These are phyloP conservation scores for Ogataea hybrid DNA, from an alignment of 1,139 yeast genomes.

Conservation along the genomic window DNA sequence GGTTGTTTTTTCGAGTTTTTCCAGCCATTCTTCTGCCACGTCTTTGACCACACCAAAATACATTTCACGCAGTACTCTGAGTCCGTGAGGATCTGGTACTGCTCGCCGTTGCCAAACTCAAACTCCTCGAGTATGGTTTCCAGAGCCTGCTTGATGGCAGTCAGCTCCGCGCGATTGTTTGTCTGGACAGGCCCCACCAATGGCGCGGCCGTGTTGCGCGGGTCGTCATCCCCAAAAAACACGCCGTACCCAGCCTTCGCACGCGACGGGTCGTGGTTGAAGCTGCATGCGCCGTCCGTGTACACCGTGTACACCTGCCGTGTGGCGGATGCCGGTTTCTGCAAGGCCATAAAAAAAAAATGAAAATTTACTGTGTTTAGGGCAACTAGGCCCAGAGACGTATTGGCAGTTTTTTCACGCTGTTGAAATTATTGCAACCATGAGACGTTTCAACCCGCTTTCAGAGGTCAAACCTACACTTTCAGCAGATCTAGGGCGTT, in stretches of 20 bases:
- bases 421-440: no score
- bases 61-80: constrained; percentile 54
- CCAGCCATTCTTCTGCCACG: constrained; percentile 42
- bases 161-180: constrained; percentile 78
- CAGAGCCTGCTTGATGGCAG: constrained; percentile 62
- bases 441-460: no score
- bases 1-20: constrained; percentile 40
- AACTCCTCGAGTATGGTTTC: constrained; percentile 33
- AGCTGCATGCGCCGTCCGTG: constrained; percentile 67
- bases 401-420: no score
- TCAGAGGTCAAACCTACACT: no score
- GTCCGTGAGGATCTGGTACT: constrained; percentile 43
- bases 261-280: constrained; percentile 17
- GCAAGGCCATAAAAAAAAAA: no score
- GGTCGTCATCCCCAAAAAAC: constrained; percentile 56
- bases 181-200: constrained; percentile 53
- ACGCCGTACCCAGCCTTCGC: constrained; percentile 70
- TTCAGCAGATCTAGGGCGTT: no score
- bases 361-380: no score
- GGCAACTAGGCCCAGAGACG: no score
- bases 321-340: neutral
- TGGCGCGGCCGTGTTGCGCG: constrained; percentile 53
- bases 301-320: constrained; percentile 35
- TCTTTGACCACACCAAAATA: constrained; percentile 46
- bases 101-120: constrained; percentile 1